Base-by-base conservation (phyloP, 2,329 filamentous ascomycete species). In the Microascus cirrosus region DNA sequence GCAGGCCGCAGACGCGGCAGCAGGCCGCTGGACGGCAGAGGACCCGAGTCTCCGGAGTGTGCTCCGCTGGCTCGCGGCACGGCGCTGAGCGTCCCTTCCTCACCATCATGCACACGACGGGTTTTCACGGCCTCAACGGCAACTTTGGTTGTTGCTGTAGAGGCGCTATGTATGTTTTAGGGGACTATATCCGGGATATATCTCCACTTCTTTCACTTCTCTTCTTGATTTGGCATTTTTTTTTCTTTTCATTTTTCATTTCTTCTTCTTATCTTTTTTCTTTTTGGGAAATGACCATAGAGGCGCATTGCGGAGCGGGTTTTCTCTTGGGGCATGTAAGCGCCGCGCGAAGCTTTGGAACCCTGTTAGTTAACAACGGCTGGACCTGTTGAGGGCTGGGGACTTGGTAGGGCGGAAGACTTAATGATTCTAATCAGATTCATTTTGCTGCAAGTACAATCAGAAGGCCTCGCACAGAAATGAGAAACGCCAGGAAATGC, bases 11-110 rank as follows among this genome's bases (percentile, higher is more conserved):
- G 83, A 86, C 65, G 69, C 77, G 28, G 65, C 68, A 58, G 75
- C 80, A 69, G 80, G 80, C 65, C 80, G 82, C 70, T 86, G 83
- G 83, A 83, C 77, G 63, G 75, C 71, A 61, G 83, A 86, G 65
- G 83, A 86, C 65, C 83, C 83, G 2, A 80, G 77, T 62, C 70
- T 84, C 56, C 73, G 78, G 57, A 72, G 75, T 54, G 77, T 85
- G 59, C 75, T 80, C 66, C 77, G 80, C 68, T 86, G 83, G 83
- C 69, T 85, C 56, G 75, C 77, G 58, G 73, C 73, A 57, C 71
- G 74, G 57, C 69, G 65, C 15, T 48, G 42, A 48, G 42, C 15
- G 18, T 5, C 42, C 13, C 18, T 10, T n/a, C 6, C 42, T n/a
- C n/a, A 20, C 18, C 42, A 13, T 20, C 42, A n/a, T 3, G 34